Conservation (phyloP, 495 filamentous ascomycete species). For the Aspergillus haitiensis region DNA sequence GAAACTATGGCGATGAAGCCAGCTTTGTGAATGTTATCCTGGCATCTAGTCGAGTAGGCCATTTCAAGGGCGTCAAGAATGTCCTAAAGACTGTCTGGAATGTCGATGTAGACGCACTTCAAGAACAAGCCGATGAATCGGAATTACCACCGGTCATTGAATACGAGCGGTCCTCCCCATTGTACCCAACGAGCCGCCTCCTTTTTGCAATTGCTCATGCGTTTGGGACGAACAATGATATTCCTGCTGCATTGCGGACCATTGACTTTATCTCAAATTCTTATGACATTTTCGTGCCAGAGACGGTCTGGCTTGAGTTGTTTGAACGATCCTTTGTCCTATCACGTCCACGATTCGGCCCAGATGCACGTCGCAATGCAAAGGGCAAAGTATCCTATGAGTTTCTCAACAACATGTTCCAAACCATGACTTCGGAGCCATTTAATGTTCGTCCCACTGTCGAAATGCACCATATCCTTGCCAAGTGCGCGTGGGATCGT, state of each 20-base stretch:
- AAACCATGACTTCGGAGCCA: slow-evolving; percentile 56
- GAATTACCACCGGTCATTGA: slow-evolving; percentile 29
- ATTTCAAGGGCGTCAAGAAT: slow-evolving; percentile 44
- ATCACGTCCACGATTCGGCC: slow-evolving; percentile 30
- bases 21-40: slow-evolving; percentile 59
- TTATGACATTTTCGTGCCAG: slow-evolving; percentile 53
- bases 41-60: slow-evolving; percentile 56
- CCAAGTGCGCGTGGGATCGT: slow-evolving; percentile 35
- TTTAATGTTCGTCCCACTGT: slow-evolving; percentile 57
- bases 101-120: slow-evolving; percentile 51
- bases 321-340: slow-evolving; percentile 61
- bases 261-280: slow-evolving; percentile 58
- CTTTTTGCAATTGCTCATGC: slow-evolving; percentile 59
- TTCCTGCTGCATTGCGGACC: slow-evolving; percentile 51
- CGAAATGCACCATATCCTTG: slow-evolving; percentile 52
- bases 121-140: slow-evolving; percentile 26
- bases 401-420: slow-evolving; percentile 48
- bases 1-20: slow-evolving; percentile 50
- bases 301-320: slow-evolving; percentile 55
- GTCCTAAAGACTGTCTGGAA: slow-evolving; percentile 59
- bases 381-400: slow-evolving; percentile 39
- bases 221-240: slow-evolving; percentile 57
- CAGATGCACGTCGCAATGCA: slow-evolving; percentile 20
- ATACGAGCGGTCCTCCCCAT: slow-evolving; percentile 47
- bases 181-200: slow-evolving; percentile 55